Conservation (phyloP, 1,284 basidiomycete species). For the Erythrobasidium hasegawianum region DNA sequence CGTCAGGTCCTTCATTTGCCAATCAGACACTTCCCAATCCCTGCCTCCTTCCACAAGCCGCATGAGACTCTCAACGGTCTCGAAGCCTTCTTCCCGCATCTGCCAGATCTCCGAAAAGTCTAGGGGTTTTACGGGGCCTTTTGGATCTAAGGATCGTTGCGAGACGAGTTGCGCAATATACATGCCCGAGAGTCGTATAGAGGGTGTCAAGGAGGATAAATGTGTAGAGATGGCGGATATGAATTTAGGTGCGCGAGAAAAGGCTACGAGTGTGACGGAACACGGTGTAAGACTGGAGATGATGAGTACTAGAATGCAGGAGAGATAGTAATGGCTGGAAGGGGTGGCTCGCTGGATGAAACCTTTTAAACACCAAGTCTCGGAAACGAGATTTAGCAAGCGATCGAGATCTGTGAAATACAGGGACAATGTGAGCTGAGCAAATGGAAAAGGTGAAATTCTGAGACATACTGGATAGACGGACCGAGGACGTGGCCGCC, state of each 20-base stretch:
- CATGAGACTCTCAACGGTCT: conserved; percentile 45
- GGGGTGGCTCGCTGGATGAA: background rate
- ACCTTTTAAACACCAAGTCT: background rate
- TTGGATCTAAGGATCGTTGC: conserved; percentile 46
- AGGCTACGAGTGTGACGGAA: conserved; percentile 51
- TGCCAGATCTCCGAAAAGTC: conserved; percentile 75
- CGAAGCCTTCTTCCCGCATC: conserved; percentile 63
- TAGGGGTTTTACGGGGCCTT: conserved; percentile 58
- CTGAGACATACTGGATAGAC: no score
- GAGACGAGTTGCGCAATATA: conserved; percentile 71
- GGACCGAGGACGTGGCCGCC: background rate
- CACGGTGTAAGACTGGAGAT: conserved; percentile 60
- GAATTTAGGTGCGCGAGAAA: conserved; percentile 59
- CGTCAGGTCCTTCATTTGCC: conserved; percentile 47
- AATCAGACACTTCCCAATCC: conserved; percentile 54
- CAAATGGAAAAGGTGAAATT: no score
- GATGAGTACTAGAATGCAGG: conserved; percentile 63
- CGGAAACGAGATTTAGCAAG: background rate
- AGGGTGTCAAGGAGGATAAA: conserved; percentile 69
- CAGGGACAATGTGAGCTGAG: no score
- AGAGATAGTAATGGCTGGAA: conserved; percentile 57
- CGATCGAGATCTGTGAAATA: no score
- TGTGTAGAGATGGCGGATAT: conserved; percentile 71
- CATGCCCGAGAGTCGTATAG: conserved; percentile 87
- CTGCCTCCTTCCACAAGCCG: conserved; percentile 33